phyloP scores from a whole-genome alignment of 331 rosid genomes.

The Cydonia oblonga region DNA sequence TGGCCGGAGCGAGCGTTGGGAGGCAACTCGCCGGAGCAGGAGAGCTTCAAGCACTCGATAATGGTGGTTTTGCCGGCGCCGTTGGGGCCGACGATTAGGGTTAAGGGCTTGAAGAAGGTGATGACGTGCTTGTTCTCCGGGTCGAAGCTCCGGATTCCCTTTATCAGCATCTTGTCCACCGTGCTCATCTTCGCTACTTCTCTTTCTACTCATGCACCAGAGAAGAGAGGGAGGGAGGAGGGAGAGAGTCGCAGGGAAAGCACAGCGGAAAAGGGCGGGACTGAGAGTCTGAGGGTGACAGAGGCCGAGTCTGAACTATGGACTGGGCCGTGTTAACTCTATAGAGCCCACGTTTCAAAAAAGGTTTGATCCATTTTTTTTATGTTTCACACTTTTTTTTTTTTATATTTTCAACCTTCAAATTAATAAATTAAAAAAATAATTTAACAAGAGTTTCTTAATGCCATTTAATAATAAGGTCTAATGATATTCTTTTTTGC shows the following conservation, averaged over 20 bases:
- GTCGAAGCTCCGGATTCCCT: slow-evolving; percentile 95
- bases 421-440: too few species aligned
- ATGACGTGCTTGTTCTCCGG: slow-evolving; percentile 91
- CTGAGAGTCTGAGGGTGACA: background rate
- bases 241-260: background rate
- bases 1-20: slow-evolving; percentile 97
- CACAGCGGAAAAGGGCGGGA: slow-evolving; percentile 2
- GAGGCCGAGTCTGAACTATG: background rate
- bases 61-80: slow-evolving; percentile 97
- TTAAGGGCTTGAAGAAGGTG: slow-evolving; percentile 91
- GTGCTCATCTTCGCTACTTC: slow-evolving; percentile 61
- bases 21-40: slow-evolving; percentile 94
- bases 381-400: too few species aligned
- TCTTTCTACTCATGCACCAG: background rate
- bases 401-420: too few species aligned
- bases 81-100: slow-evolving; percentile 94
- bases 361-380: too few species aligned
- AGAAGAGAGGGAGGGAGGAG: background rate
- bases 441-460: too few species aligned
- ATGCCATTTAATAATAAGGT: too few species aligned
- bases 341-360: too few species aligned
- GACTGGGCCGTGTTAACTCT: background rate
- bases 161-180: slow-evolving; percentile 88
- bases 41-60: slow-evolving; percentile 91
- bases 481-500: too few species aligned